A percentile compares a stretch with the other conserved stretches of the same genome.
Evolutionary conservation across 129 eudicot genomes (phyloP).

Genomic region (Sambucus nigra): DNA sequence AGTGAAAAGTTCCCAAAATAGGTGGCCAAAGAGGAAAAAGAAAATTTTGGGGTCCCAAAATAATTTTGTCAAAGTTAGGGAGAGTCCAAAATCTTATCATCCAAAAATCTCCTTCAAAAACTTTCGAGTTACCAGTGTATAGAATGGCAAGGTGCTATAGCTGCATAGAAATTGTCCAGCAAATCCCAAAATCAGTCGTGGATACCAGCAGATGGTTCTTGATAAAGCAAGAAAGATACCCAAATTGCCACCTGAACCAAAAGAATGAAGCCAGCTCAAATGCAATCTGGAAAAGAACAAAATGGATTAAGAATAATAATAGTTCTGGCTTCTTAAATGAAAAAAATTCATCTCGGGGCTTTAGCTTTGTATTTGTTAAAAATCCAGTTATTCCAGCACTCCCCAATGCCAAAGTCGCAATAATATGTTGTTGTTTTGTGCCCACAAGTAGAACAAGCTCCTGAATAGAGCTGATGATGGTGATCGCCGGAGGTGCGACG

Average conservation of each 20-base stretch:
- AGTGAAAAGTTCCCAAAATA: too few relatives aligned
- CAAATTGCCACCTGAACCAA: slow-evolving; percentile 99
- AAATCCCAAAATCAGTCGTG: slow-evolving; percentile 85
- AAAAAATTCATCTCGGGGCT: slow-evolving; percentile 94
- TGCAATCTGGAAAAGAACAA: slow-evolving; percentile 97
- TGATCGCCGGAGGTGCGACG: too few relatives aligned
- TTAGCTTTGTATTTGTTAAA: slow-evolving; percentile 49
- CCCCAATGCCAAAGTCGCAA: slow-evolving; percentile 91
- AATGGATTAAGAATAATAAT: slow-evolving; percentile 71
- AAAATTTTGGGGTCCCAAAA: too few relatives aligned
- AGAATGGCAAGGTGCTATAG: slow-evolving; percentile 95
- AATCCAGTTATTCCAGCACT: slow-evolving; percentile 76
- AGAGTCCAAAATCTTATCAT: too few relatives aligned
- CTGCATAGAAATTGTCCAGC: slow-evolving; percentile 92
- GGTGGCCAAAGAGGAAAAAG: too few relatives aligned
- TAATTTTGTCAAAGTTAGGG: too few relatives aligned
- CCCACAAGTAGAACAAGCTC: slow-evolving; percentile 97
- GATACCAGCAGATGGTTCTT: slow-evolving; percentile 74
- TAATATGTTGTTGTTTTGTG: slow-evolving; percentile 79
- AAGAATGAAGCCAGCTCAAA: slow-evolving; percentile 98
- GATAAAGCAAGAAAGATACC: slow-evolving; percentile 87
- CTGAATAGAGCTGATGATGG: too few relatives aligned
- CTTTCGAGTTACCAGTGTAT: slow-evolving; percentile 98
- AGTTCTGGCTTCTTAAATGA: slow-evolving; percentile 94
- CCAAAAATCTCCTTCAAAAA: too few relatives aligned